Conservation (phyloP, 1,284 basidiomycete species). For the Trametes versicolor region DNA sequence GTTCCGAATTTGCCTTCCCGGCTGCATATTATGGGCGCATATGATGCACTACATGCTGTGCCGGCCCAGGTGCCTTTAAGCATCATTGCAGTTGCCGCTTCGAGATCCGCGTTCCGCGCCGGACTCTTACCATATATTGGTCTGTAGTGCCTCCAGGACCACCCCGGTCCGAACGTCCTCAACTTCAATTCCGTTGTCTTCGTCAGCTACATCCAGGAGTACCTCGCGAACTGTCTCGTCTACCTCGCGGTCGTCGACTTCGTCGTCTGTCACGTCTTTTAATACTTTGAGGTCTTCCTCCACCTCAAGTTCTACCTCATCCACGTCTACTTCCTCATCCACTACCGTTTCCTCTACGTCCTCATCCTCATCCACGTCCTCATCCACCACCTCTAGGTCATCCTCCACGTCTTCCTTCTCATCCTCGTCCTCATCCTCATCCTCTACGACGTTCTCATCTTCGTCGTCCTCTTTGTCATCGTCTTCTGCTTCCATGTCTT, state of each 20-base stretch:
- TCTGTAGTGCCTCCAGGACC: not conserved
- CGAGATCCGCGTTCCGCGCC: slow-evolving; percentile 22
- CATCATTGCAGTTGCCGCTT: not conserved
- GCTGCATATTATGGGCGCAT: slow-evolving; percentile 1
- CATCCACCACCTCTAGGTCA: slow-evolving; percentile 24
- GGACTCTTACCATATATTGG: slow-evolving; percentile 18
- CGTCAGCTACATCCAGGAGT: slow-evolving; percentile 3
- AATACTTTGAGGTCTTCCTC: slow-evolving; percentile 1
- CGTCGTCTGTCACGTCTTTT: slow-evolving; percentile 37
- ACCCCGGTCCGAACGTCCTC: slow-evolving; percentile 1
- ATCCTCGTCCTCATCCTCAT: slow-evolving; percentile 23
- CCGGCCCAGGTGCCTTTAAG: not conserved
- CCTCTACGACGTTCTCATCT: slow-evolving; percentile 39
- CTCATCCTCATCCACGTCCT: slow-evolving; percentile 9
- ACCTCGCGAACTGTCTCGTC: slow-evolving; percentile 24
- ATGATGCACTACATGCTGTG: not conserved
- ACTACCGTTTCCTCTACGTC: slow-evolving; percentile 37
- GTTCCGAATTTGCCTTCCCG: not conserved
- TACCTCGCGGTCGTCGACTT: slow-evolving; percentile 35
- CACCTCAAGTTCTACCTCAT: slow-evolving; percentile 39
- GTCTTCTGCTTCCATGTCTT: slow-evolving; percentile 25
- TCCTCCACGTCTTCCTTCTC: slow-evolving; percentile 35
- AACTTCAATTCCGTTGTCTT: slow-evolving; percentile 3
- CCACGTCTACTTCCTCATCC: not conserved
- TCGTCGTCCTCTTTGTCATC: slow-evolving; percentile 8